These are phyloP conservation scores for Myriosclerotinia scirpicola DNA, from an alignment of 2,329 filamentous ascomycete genomes.

Conservation along the genomic window DNA sequence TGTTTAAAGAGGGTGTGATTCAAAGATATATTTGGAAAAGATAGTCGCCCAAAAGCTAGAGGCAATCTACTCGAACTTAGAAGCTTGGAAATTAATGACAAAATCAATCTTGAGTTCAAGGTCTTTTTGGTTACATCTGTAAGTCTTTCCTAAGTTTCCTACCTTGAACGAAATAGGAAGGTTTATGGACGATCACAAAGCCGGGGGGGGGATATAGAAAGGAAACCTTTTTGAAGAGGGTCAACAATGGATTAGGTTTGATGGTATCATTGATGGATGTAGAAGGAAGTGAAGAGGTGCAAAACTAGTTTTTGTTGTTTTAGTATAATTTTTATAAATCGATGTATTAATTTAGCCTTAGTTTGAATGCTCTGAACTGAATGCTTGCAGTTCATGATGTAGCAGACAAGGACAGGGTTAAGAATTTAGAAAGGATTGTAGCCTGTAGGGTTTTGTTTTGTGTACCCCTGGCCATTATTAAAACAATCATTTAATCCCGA, in stretches of 20 bases:
- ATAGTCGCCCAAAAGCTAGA: background rate
- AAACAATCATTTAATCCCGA: constrained; percentile 1
- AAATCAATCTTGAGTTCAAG: constrained; percentile 22
- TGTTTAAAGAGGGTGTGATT: constrained; percentile 6
- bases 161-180: constrained; percentile 29
- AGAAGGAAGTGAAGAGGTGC: background rate
- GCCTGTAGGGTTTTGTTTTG: background rate
- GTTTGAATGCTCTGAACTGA: background rate
- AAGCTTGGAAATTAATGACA: constrained; percentile 11
- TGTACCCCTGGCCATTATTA: background rate
- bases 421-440: background rate
- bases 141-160: background rate
- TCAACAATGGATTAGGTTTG: background rate
- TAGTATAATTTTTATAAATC: too few relatives aligned
- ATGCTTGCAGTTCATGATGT: constrained; percentile 1
- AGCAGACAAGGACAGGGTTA: background rate
- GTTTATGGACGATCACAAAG: constrained; percentile 34
- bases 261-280: background rate
- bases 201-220: constrained; percentile 24
- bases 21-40: constrained; percentile 11
- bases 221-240: constrained; percentile 7
- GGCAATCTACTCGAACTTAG: background rate
- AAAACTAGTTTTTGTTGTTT: background rate
- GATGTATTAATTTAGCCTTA: background rate
- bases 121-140: constrained; percentile 16